A percentile compares a stretch with the other conserved stretches of the same genome.
These are phyloP conservation scores for Scutellaria barbata DNA, from an alignment of 257 asterid genomes.

Conservation along the genomic window DNA sequence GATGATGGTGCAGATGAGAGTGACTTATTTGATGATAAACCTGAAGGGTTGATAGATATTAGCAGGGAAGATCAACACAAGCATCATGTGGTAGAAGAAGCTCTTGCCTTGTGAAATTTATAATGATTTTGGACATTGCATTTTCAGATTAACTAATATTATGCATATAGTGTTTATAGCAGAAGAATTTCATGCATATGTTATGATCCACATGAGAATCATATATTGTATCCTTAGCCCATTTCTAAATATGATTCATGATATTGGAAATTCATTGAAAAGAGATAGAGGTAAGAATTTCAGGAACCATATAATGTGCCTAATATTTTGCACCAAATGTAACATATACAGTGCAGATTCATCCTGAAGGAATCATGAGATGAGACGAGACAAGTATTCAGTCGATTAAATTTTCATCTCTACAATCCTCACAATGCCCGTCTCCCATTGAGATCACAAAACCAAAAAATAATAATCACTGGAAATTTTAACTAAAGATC, in stretches of 20 bases:
- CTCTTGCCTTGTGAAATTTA: constrained; percentile 39
- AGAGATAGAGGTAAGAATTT: no score
- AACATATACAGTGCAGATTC: no score
- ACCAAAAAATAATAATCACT: background rate
- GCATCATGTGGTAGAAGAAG: constrained; percentile 32
- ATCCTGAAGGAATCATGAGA: no score
- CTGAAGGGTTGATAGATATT: constrained; percentile 28
- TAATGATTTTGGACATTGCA: constrained; percentile 13
- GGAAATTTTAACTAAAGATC: background rate
- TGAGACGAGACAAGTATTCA: background rate
- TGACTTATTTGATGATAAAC: constrained; percentile 30
- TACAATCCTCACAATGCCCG: background rate
- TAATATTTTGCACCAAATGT: no score
- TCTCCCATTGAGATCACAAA: background rate
- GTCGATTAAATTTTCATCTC: background rate
- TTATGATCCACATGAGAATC: no score
- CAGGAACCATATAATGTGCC: no score
- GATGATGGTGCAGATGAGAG: constrained; percentile 27
- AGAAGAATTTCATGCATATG: background rate
- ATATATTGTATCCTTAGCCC: no score
- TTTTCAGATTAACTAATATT: constrained; percentile 2
- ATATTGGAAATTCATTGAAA: no score
- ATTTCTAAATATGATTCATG: no score
- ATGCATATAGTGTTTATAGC: constrained; percentile 32
- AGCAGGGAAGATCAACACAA: constrained; percentile 29